These are phyloP conservation scores for Eucalyptus curtisii DNA, from an alignment of 345 rosid genomes.

Conservation along the genomic window DNA sequence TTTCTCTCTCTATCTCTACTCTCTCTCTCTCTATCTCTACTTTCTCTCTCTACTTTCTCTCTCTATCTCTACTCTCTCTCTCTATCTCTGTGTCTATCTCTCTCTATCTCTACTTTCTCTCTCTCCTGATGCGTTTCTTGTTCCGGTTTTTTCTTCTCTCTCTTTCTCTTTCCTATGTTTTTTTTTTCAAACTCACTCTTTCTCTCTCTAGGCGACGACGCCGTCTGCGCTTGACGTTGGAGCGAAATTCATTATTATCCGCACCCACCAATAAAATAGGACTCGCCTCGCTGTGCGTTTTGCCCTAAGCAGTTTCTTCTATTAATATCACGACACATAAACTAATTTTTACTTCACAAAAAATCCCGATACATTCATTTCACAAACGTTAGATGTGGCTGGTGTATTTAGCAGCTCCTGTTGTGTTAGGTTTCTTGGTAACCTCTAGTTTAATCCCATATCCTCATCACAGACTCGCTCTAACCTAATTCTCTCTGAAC, in stretches of 20 bases:
- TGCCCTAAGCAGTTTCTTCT: background rate
- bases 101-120: background rate
- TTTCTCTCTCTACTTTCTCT: background rate
- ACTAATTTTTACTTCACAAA: too few species aligned
- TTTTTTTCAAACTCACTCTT: background rate
- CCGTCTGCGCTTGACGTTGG: background rate
- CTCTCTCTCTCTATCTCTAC: background rate
- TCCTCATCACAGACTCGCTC: accelerated
- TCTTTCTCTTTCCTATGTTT: too few species aligned
- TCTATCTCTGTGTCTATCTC: background rate
- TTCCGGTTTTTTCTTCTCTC: background rate
- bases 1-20: background rate
- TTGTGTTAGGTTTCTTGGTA: too few species aligned
- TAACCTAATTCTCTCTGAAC: accelerated
- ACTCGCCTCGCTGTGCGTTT: background rate
- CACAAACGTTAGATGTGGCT: too few species aligned
- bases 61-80: background rate
- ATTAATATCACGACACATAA: accelerated
- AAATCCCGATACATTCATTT: accelerated
- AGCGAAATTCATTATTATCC: background rate
- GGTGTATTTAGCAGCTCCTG: too few species aligned
- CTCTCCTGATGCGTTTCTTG: background rate
- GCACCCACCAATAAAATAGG: background rate
- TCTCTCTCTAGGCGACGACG: background rate
- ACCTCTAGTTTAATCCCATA: background rate